A percentile compares a stretch with the other conserved stretches of the same genome.
These are phyloP conservation scores for Kodamaea fukazawae DNA, from an alignment of 805 yeast genomes.

Conservation along the genomic window DNA sequence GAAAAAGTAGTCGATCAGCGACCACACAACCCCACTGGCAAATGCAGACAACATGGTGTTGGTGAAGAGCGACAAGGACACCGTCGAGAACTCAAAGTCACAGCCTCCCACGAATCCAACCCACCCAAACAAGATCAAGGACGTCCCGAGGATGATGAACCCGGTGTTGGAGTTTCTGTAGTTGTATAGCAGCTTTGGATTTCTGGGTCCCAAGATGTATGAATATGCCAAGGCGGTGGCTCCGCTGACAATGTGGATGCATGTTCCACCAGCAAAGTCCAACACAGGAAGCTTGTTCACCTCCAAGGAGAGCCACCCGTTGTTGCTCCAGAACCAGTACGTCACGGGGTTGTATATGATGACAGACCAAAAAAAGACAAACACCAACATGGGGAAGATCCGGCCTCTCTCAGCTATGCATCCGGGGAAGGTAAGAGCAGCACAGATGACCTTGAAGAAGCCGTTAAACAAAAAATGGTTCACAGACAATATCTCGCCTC, in stretches of 20 bases:
- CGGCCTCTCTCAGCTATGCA: constrained; percentile 45
- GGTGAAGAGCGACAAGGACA: constrained; percentile 29
- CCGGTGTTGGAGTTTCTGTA: constrained; percentile 37
- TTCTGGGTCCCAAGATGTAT: constrained; percentile 42
- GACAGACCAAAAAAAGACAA: constrained; percentile 38
- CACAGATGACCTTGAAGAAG: constrained; percentile 37
- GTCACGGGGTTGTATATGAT: constrained; percentile 43
- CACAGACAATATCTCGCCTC: constrained; percentile 37
- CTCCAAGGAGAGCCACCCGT: constrained; percentile 43
- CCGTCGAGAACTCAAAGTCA: constrained; percentile 36
- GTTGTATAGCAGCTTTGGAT: constrained; percentile 34
- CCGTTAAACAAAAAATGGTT: constrained; percentile 41
- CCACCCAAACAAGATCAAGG: constrained; percentile 37
- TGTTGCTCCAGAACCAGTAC: constrained; percentile 45
- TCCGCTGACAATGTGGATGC: constrained; percentile 46
- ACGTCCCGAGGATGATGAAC: constrained; percentile 32
- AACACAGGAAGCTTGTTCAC: constrained; percentile 32
- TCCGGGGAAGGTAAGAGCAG: constrained; percentile 42
- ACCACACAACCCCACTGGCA: constrained; percentile 37
- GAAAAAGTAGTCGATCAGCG: constrained; percentile 35
- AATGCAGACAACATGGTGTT: constrained; percentile 35
- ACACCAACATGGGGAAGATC: constrained; percentile 39
- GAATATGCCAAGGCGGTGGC: constrained; percentile 44
- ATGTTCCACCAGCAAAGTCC: constrained; percentile 46
- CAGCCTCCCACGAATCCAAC: constrained; percentile 43